A percentile compares a stretch with the other conserved stretches of the same genome.
These are phyloP conservation scores for Isatis tinctoria DNA, from an alignment of 345 rosid species.

Conservation along the genomic window DNA sequence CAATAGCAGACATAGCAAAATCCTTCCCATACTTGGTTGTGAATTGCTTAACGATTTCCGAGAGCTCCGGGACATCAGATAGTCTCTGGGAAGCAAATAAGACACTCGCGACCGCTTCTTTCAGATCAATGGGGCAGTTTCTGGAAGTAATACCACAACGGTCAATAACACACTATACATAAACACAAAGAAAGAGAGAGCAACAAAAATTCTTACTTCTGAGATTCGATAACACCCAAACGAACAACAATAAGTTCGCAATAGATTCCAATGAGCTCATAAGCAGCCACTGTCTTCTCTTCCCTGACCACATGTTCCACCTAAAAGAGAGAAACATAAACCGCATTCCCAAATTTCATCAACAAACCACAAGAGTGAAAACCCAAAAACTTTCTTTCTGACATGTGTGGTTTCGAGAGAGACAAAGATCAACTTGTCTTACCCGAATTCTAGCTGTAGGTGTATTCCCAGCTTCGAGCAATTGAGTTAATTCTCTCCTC, in stretches of 20 bases:
- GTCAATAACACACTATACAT: constrained; percentile 11
- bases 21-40: constrained; percentile 86
- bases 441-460: constrained; percentile 88
- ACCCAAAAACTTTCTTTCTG: neutral
- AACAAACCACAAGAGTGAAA: neutral
- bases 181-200: neutral
- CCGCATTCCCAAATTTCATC: neutral
- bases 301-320: constrained; percentile 95
- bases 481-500: constrained; percentile 73
- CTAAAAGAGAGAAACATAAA: constrained; percentile 24
- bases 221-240: constrained; percentile 78
- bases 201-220: constrained; percentile 44
- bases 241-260: constrained; percentile 77
- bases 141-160: constrained; percentile 34
- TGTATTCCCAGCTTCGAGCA: constrained; percentile 73
- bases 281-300: constrained; percentile 88
- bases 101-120: constrained; percentile 73
- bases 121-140: constrained; percentile 75
- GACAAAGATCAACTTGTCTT: neutral
- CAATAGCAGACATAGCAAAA: constrained; percentile 64
- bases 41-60: constrained; percentile 65
- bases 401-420: neutral
- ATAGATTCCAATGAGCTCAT: constrained; percentile 72
- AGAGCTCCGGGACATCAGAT: constrained; percentile 80
- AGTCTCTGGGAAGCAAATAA: constrained; percentile 86